phyloP scores from a whole-genome alignment of 768 basidiomycete genomes.

The Chalciporus chontae region DNA sequence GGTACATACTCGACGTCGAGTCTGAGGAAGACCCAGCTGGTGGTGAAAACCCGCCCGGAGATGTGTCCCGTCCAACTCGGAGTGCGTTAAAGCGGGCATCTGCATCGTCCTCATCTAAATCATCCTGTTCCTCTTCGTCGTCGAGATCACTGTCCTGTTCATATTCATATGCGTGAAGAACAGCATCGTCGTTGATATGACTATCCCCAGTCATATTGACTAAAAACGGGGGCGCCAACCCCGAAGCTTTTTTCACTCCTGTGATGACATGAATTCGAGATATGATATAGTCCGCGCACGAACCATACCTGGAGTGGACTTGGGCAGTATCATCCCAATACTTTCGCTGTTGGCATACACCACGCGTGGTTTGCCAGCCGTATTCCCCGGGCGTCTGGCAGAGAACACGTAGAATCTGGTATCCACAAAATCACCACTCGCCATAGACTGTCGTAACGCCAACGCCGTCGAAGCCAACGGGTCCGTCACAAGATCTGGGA shows the following conservation, averaged over 20 bases:
- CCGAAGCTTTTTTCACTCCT: conserved; percentile 7
- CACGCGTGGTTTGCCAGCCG: conserved; percentile 20
- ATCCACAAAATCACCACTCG: conserved; percentile 24
- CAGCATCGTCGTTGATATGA: conserved; percentile 15
- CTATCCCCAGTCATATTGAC: conserved; percentile 21
- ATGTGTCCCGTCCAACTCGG: too few species aligned
- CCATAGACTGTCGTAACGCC: conserved; percentile 24
- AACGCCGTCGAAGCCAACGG: conserved; percentile 16
- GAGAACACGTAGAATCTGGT: conserved; percentile 31
- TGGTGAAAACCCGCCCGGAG: background rate
- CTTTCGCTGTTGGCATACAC: conserved; percentile 24
- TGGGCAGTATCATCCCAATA: conserved; percentile 16
- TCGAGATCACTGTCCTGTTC: conserved; percentile 31
- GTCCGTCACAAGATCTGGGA: conserved; percentile 5
- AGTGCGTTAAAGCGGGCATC: background rate
- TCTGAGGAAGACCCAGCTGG: conserved; percentile 1
- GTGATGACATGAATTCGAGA: background rate
- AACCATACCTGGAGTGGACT: conserved; percentile 9
- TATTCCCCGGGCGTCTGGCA: conserved; percentile 5
- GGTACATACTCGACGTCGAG: conserved; percentile 6
- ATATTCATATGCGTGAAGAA: conserved; percentile 27
- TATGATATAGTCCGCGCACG: background rate
- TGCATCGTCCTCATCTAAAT: background rate
- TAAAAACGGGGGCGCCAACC: conserved; percentile 13
- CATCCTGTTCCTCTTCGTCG: conserved; percentile 18